Evolutionary conservation across 306 rosid species (phyloP).

Genomic region (Begonia fuchsioides): DNA sequence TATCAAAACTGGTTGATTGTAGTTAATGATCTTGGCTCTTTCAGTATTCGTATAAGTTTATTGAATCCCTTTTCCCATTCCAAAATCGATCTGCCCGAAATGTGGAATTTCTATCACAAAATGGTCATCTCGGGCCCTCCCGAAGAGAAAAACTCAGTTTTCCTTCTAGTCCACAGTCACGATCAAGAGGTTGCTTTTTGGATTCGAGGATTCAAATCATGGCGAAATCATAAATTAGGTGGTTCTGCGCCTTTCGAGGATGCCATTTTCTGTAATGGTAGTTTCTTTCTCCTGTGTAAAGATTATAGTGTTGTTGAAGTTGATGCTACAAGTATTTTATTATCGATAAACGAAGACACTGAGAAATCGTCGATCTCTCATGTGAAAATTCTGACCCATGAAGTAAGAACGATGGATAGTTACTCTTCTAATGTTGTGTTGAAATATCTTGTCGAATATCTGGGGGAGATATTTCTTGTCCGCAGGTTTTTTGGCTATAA

Average conservation of each 20-base stretch:
- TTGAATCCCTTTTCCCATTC: constrained; percentile 36
- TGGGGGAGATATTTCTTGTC: constrained; percentile 38
- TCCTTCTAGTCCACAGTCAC: constrained; percentile 38
- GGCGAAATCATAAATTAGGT: constrained; percentile 23
- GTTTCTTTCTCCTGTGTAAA: constrained; percentile 34
- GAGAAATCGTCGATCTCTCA: constrained; percentile 5
- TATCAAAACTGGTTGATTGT: constrained; percentile 46
- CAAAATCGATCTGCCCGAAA: constrained; percentile 26
- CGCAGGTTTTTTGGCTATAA: constrained; percentile 27
- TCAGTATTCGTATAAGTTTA: constrained; percentile 24
- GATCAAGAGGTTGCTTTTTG: constrained; percentile 29
- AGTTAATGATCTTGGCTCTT: constrained; percentile 21
- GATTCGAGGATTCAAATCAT: constrained; percentile 24
- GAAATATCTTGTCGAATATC: constrained; percentile 42
- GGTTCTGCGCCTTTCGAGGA: constrained; percentile 45
- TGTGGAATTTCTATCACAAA: constrained; percentile 56
- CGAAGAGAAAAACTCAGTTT: constrained; percentile 18
- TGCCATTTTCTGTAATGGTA: constrained; percentile 41
- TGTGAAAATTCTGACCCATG: constrained; percentile 20
- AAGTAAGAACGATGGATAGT: constrained; percentile 21
- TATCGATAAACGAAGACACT: constrained; percentile 7
- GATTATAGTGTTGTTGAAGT: constrained; percentile 24
- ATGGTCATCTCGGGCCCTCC: constrained; percentile 40
- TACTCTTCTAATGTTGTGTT: constrained; percentile 10
- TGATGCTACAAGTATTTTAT: constrained; percentile 13